Evolutionary conservation across 805 yeast species (phyloP), one percentile per base, ranked within the genome.

Genomic region (Schizosaccharomyces pombe): DNA sequence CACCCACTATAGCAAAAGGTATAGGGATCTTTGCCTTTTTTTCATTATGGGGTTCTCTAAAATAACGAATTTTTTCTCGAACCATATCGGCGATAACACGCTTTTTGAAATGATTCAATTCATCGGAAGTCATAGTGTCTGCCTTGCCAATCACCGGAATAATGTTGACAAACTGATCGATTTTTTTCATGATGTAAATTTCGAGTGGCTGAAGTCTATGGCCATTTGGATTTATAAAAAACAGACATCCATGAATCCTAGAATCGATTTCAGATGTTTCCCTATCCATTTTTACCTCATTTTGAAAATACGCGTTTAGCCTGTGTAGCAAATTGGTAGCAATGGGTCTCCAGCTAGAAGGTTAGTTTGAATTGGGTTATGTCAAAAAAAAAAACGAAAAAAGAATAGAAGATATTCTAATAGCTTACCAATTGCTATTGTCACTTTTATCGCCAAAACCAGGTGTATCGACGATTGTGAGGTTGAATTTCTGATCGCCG

Each of bases 71-170:
- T 55, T 72, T 68, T 65, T 78, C 72, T 54, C 72, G 67, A 55
- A 69, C 72, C 54, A 83, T 72, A 60, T 80, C 86, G 52, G 68
- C 70, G 64, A 70, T 71, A 57, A 83, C 70, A 55, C 72, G 68
- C 55, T 69, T 65, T 63, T 82, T 82, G 64, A 75, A 73, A 29
- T 65, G 65, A n/a, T 64, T 63, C 55, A 78, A 67, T 65, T 87
- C 95, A 1, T 73, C 64, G 19, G 72, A 72, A 0, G 94, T 84
- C 60, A 85, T 70, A 1, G 85, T 72, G 65, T 87, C 97, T 1
- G 94, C 79, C 62, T 83, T 82, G 34, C 83, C 76, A 56, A 87
- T 75, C 26, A 86, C 78, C 1, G 96, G 95, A 49, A 87, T 76
- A 29, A 89, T 73, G 67, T 87, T 87, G 22, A 83, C 94, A 59